Conservation (phyloP, 2,329 filamentous ascomycete genomes). For the Thielaviopsis euricoi region DNA sequence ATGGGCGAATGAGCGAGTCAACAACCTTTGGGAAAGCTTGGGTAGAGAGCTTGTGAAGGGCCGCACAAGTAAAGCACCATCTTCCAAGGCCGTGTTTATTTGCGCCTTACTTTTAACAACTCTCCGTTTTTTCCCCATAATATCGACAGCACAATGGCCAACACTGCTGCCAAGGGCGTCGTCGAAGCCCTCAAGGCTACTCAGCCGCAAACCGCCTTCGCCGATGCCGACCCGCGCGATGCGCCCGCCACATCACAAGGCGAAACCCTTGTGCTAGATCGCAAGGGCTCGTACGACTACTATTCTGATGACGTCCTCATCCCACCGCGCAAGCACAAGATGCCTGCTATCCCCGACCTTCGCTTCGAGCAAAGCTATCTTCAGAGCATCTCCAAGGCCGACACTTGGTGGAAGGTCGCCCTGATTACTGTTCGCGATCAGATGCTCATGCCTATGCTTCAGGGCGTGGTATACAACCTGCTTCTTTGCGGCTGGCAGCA, state of each 20-base stretch:
- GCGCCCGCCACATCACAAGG: slow-evolving; percentile 9
- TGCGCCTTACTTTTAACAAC: background rate
- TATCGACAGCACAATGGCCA: background rate
- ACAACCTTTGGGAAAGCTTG: background rate
- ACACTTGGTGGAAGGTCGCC: slow-evolving; percentile 62
- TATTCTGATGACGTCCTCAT: slow-evolving; percentile 55
- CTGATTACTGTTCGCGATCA: slow-evolving; percentile 84
- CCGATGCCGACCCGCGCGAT: slow-evolving; percentile 7
- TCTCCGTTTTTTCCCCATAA: background rate
- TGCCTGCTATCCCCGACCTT: slow-evolving; percentile 65
- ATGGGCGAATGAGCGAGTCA: background rate
- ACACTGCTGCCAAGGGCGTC: slow-evolving; percentile 6
- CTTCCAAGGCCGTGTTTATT: background rate
- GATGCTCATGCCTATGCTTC: slow-evolving; percentile 72
- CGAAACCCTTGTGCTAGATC: slow-evolving; percentile 3
- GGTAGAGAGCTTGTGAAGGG: background rate
- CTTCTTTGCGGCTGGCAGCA: slow-evolving; percentile 73
- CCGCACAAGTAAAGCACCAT: background rate
- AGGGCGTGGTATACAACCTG: slow-evolving; percentile 81
- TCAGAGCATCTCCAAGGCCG: slow-evolving; percentile 65
- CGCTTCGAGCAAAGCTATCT: slow-evolving; percentile 98
- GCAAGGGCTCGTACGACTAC: slow-evolving; percentile 31
- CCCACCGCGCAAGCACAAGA: slow-evolving; percentile 27
- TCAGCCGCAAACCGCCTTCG: slow-evolving; percentile 11
- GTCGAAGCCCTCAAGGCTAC: slow-evolving; percentile 11